Base-by-base conservation (phyloP, 441 rosid genomes). In the Cnidoscolus chayamansa region DNA sequence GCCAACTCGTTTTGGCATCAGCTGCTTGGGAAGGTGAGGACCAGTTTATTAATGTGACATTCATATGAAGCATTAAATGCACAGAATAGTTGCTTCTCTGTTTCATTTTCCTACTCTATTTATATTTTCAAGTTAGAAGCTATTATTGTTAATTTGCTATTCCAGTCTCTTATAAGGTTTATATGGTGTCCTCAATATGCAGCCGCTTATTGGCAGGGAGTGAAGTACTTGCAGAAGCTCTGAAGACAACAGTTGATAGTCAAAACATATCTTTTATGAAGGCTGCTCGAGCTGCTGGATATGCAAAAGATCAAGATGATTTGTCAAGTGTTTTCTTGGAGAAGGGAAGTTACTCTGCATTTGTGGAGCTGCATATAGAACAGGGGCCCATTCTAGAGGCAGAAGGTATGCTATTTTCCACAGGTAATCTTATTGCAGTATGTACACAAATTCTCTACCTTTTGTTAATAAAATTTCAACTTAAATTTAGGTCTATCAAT, bases 371-470 rank as follows among this genome's bases (percentile, higher is more conserved):
- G 84, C 97, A 94, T 77, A 94, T 94, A 64, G 97, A 94, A 85
- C 97, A 94, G 86, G 98, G 97, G 19, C 94, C 97, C 47, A 86
- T 88, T 76, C 87, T 94, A 8, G 98, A 94, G 81, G 89, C 86
- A 10, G 90, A 90, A 88, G 97, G 98, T 90, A 35, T 49, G 62
- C 63, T 55, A 16, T 17, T 55, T 76, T 75, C 59, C 57, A 7
- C 12, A 59, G 1, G 63, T 17, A 57, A 7, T 56, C 17, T 25
- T 31, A 65, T 66, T 50, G 71, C 55, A 62, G 35, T n/a, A 15
- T 62, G 63, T 19, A 13, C 8, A 20, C 17, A 47, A 47, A 60
- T 43, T 64, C 9, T 55, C 16, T 16, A 40, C 10, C 37, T 64
- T 30, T 40, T 7, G 2, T 40, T 83, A 54, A 76, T 70, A 64